phyloP scores from a whole-genome alignment of 2,329 filamentous ascomycete genomes.

The Claviceps quebecensis region DNA sequence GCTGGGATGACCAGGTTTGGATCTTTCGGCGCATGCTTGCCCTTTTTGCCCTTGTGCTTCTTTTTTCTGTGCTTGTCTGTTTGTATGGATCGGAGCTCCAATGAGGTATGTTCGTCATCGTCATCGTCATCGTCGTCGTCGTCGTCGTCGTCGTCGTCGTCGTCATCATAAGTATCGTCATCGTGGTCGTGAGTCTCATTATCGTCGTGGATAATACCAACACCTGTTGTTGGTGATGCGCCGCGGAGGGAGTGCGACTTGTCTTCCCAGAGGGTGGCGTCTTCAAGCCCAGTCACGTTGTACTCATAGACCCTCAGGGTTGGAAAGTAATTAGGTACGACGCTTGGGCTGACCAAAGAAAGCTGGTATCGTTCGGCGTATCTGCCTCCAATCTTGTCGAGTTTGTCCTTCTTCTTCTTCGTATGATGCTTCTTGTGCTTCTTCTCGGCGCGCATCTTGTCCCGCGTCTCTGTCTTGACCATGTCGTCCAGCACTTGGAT shows the following conservation, averaged over 20 bases:
- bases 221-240: not conserved
- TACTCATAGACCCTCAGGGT: conserved; percentile 86
- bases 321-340: conserved; percentile 88
- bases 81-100: conserved; percentile 16
- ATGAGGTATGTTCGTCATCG: conserved; percentile 12
- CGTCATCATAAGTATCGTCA: not conserved
- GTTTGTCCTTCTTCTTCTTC: conserved; percentile 35
- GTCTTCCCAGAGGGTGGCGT: conserved; percentile 33
- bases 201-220: conserved; percentile 1
- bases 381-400: conserved; percentile 55
- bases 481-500: conserved; percentile 9
- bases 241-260: conserved; percentile 8
- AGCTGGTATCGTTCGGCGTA: conserved; percentile 79
- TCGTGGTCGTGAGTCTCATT: conserved; percentile 7
- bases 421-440: conserved; percentile 19
- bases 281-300: conserved; percentile 68
- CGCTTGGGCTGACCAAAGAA: conserved; percentile 67
- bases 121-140: conserved; percentile 5
- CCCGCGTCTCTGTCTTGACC: conserved; percentile 7
- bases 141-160: conserved; percentile 11
- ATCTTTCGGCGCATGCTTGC: conserved; percentile 37
- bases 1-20: conserved; percentile 53
- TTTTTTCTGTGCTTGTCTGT: conserved; percentile 12
- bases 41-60: conserved; percentile 28
- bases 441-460: conserved; percentile 10